Conservation (phyloP, 2,329 filamentous ascomycete species). For the Colletotrichum nymphaeae region DNA sequence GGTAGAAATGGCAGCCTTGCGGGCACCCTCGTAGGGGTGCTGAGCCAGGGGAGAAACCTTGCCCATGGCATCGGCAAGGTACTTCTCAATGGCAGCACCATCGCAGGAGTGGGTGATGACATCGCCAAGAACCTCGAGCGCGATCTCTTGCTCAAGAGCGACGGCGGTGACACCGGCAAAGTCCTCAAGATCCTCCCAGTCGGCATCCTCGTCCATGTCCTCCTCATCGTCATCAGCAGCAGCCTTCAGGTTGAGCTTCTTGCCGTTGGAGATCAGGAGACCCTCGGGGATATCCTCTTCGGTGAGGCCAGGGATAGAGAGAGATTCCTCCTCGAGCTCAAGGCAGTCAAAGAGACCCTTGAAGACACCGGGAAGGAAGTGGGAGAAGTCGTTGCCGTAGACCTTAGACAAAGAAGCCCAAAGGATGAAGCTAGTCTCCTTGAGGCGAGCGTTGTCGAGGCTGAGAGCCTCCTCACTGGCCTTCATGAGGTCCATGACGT, state of each 20-base stretch:
- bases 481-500: constrained; percentile 89
- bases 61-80: constrained; percentile 89
- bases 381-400: constrained; percentile 85
- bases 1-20: constrained; percentile 90
- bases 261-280: constrained; percentile 81
- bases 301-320: constrained; percentile 81
- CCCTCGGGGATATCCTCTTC: constrained; percentile 61
- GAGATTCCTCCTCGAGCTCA: constrained; percentile 89
- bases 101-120: constrained; percentile 88
- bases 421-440: constrained; percentile 96
- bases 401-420: constrained; percentile 97
- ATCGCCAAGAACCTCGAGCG: constrained; percentile 93
- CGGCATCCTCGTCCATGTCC: constrained; percentile 73
- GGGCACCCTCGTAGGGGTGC: constrained; percentile 92
- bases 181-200: constrained; percentile 87
- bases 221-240: constrained; percentile 65
- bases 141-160: constrained; percentile 96
- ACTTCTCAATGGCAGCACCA: constrained; percentile 78
- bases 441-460: constrained; percentile 88
- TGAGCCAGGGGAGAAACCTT: constrained; percentile 84
- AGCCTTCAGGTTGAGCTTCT: constrained; percentile 83
- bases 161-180: constrained; percentile 87
- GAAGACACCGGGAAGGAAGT: constrained; percentile 82
- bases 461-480: constrained; percentile 91
- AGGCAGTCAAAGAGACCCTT: constrained; percentile 86